Evolutionary conservation across 805 yeast genomes (phyloP).

Genomic region (Cyberlindnera samutprakarnensis): DNA sequence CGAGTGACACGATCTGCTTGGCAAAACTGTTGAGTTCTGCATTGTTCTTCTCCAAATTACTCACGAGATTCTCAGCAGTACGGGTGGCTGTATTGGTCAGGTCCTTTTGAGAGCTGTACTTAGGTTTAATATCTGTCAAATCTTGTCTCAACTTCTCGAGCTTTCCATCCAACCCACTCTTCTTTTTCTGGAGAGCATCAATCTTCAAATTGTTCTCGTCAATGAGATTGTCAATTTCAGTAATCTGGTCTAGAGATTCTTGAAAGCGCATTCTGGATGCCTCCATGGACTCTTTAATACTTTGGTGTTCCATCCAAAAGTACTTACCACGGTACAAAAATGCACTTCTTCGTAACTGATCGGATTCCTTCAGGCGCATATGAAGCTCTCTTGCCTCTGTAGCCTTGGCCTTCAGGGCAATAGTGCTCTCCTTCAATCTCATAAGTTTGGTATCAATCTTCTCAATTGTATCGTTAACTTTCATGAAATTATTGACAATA

Average conservation of each 20-base stretch:
- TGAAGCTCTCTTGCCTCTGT: conserved; percentile 35
- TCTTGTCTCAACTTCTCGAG: conserved; percentile 5
- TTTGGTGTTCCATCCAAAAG: conserved; percentile 37
- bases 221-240: conserved; percentile 9
- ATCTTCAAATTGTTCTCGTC: conserved; percentile 5
- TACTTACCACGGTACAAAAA: conserved; percentile 38
- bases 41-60: conserved; percentile 14
- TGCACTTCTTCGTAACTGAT: conserved; percentile 31
- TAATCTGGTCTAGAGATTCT: conserved; percentile 9
- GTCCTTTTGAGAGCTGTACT: conserved; percentile 7
- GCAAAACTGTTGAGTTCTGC: conserved; percentile 12
- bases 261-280: too few relatives aligned
- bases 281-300: conserved; percentile 1
- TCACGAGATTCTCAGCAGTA: conserved; percentile 12
- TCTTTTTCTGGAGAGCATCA: conserved; percentile 1
- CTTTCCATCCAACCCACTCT: conserved; percentile 5
- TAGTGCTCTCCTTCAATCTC: conserved; percentile 31
- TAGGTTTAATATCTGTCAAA: conserved; percentile 15
- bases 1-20: conserved; percentile 14
- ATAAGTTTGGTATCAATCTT: conserved; percentile 33
- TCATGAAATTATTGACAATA: conserved; percentile 45
- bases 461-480: conserved; percentile 28
- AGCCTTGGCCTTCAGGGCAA: conserved; percentile 31
- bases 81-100: conserved; percentile 3
- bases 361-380: conserved; percentile 32